Evolutionary conservation across 2,329 filamentous ascomycete species (phyloP), one percentile per base, ranked within the genome.

Genomic region (Diplodia scrobiculata): DNA sequence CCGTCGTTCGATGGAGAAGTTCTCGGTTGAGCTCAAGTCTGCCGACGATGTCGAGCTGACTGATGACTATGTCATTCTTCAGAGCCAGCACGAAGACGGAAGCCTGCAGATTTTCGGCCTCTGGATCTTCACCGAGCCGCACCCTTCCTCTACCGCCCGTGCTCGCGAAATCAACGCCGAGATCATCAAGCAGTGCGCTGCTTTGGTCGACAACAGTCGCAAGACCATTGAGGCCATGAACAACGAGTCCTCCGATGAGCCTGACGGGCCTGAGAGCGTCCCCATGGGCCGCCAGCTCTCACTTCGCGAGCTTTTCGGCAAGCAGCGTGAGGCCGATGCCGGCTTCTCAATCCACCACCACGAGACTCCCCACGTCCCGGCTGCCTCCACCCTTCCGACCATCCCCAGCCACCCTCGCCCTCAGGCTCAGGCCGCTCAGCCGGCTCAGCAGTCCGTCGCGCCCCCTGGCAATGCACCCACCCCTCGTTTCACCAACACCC

Each of bases 41-140:
- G 74, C 73, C 9, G 79, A 81, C 3, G 75, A 80, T 36, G 77
- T 83, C 55, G 79, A 84, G 68, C 73, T 82, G 50, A 79, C 73
- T 71, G 84, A 86, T 10, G 83, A 86, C 67, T 88, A 85, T 70
- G 81, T 89, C 52, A 88, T 88, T 66, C 74, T 88, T 62, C 84
- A 84, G 68, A 77, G 79, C 19, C 79, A 80, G 53, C 77, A 76
- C 63, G 72, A 74, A 60, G 65, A 67, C 21, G 52, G 63, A 5
- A 50, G 19, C 17, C 69, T 75, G 51, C 73, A 79, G 58, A 83
- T 87, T 66, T 86, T 85, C 73, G 87, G 87, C 6, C 75, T 89
- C 13, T 89, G 86, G 86, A 86, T 89, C 66, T 88, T 86, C 73
- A 82, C 82, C n/a, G 86, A 88, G 70, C 80, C 81, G 1, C 76